Conservation (phyloP, 805 yeast genomes). For the Wickerhamiella azyma region DNA sequence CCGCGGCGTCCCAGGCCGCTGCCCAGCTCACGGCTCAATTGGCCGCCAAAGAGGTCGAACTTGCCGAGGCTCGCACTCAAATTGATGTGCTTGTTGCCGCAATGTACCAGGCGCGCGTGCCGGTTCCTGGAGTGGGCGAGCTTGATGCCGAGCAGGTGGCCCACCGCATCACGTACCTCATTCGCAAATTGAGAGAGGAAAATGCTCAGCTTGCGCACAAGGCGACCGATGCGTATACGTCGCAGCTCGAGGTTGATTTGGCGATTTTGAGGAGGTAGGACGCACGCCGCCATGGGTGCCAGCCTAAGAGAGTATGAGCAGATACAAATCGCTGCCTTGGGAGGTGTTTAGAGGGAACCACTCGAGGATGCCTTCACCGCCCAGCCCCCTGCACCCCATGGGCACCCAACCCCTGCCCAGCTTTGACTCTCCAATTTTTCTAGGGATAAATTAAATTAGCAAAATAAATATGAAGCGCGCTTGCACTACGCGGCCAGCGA, state of each 20-base stretch:
- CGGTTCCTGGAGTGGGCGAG: constrained; percentile 2
- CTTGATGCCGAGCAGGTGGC: constrained; percentile 17
- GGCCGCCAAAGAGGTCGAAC: constrained; percentile 10
- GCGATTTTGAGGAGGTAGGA: not conserved
- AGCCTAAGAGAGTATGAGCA: too few species aligned
- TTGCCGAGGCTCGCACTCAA: constrained; percentile 15
- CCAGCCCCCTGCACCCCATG: too few species aligned
- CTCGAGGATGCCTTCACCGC: too few species aligned
- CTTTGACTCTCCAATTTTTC: not conserved
- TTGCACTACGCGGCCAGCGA: too few species aligned
- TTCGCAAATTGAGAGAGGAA: constrained; percentile 16
- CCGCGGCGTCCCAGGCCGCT: not conserved
- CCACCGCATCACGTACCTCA: constrained; percentile 17
- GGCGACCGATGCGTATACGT: constrained; percentile 11
- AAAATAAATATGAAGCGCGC: not conserved
- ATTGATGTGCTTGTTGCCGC: constrained; percentile 18
- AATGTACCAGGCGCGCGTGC: constrained; percentile 10
- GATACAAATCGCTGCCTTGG: too few species aligned
- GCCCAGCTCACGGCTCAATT: constrained; percentile 1
- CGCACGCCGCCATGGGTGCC: too few species aligned
- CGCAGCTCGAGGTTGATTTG: constrained; percentile 15
- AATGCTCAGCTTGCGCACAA: constrained; percentile 14
- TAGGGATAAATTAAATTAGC: not conserved
- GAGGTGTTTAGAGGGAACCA: too few species aligned
- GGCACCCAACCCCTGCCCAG: too few species aligned